These are phyloP conservation scores for Eragrostis nindensis DNA, from an alignment of 176 grass and related monocot genomes.

Conservation along the genomic window DNA sequence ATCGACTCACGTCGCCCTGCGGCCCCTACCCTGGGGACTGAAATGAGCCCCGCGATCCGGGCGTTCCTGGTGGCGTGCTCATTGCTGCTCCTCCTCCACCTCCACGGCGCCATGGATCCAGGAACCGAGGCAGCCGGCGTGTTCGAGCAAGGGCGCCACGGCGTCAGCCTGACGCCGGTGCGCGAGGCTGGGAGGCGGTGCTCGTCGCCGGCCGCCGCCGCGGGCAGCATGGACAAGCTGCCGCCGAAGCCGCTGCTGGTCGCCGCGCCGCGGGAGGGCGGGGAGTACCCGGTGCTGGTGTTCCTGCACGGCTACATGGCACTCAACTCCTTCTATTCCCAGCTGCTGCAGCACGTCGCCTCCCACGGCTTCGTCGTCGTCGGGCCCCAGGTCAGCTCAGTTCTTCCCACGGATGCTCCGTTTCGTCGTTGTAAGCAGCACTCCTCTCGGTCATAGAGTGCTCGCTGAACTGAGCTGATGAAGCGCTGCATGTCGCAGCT, in stretches of 20 bases:
- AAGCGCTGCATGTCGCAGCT: slow-evolving; percentile 61
- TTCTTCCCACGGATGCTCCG: not conserved
- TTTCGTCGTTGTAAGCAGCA: not conserved
- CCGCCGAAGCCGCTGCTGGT: slow-evolving; percentile 73
- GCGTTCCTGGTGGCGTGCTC: not conserved
- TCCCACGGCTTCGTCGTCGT: slow-evolving; percentile 86
- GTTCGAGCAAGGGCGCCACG: slow-evolving; percentile 26
- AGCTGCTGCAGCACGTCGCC: slow-evolving; percentile 71
- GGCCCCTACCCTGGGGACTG: not conserved
- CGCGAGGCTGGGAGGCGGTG: not conserved
- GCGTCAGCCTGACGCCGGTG: slow-evolving; percentile 5
- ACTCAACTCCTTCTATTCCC: slow-evolving; percentile 88
- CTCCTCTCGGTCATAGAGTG: no score
- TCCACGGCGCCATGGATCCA: not conserved
- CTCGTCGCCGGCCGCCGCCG: not conserved
- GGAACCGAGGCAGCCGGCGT: slow-evolving; percentile 7
- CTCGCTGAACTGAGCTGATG: not conserved
- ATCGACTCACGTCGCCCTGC: no score
- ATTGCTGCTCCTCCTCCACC: not conserved
- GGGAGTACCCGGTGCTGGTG: slow-evolving; percentile 77
- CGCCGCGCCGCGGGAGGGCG: slow-evolving; percentile 56
- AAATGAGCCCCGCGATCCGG: not conserved
- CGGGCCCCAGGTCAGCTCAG: slow-evolving; percentile 57
- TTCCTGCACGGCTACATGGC: slow-evolving; percentile 81
- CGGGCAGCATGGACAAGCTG: not conserved